Evolutionary conservation across 805 yeast species (phyloP).

Genomic region (Helenozyma rhizophorensis): DNA sequence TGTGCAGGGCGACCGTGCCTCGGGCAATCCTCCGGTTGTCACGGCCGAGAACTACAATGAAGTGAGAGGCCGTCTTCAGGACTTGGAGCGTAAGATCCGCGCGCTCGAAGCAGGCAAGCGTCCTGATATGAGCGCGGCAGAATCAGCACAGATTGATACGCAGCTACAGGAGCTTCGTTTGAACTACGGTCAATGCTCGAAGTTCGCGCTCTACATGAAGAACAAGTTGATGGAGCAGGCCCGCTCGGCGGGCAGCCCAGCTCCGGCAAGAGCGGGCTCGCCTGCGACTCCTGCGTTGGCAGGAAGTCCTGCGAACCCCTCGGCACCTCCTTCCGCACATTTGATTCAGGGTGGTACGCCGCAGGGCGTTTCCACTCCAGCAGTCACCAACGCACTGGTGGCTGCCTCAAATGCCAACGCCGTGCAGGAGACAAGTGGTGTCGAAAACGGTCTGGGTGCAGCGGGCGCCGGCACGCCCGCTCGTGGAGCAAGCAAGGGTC

Average conservation of each 20-base stretch:
- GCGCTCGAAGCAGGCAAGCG: conserved; percentile 47
- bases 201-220: conserved; percentile 45
- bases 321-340: conserved; percentile 1
- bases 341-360: conserved; percentile 5
- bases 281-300: background rate
- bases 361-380: conserved; percentile 8
- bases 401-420: conserved; percentile 12
- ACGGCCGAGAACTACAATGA: conserved; percentile 39
- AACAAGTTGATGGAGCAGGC: conserved; percentile 36
- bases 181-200: conserved; percentile 47
- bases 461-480: no score
- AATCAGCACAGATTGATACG: conserved; percentile 38
- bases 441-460: background rate
- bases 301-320: conserved; percentile 4
- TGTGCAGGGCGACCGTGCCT: background rate
- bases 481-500: conserved; percentile 1
- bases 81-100: conserved; percentile 46
- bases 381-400: conserved; percentile 23
- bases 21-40: conserved; percentile 7
- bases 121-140: conserved; percentile 42
- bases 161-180: conserved; percentile 46
- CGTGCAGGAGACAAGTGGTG: conserved; percentile 1
- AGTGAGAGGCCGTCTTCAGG: conserved; percentile 44
- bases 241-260: conserved; percentile 5
- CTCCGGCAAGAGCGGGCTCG: conserved; percentile 1